Conservation (phyloP, 225 moss, liverwort and hornwort genomes). For the Marchantia polymorpha region DNA sequence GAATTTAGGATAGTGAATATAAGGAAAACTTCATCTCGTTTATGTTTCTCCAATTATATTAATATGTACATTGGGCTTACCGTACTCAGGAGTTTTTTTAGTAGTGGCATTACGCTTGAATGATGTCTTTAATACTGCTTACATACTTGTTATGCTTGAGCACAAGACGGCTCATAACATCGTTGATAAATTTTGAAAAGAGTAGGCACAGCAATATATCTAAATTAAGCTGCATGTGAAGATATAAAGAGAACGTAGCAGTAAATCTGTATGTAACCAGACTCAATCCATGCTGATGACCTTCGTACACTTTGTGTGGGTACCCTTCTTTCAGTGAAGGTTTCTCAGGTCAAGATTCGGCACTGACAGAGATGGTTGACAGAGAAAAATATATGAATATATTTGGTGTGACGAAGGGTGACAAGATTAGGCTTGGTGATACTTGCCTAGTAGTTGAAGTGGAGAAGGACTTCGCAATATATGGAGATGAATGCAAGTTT, state of each 20-base stretch:
- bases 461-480: conserved; percentile 60
- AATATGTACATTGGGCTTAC: too few relatives aligned
- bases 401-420: conserved; percentile 73
- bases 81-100: too few relatives aligned
- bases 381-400: conserved; percentile 62
- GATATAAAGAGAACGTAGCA: neutral
- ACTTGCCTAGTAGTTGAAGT: conserved; percentile 64
- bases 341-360: conserved; percentile 37
- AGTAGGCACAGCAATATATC: neutral
- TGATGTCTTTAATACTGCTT: too few relatives aligned
- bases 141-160: too few relatives aligned
- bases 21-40: too few relatives aligned
- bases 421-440: conserved; percentile 80
- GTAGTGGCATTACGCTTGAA: too few relatives aligned
- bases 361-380: conserved; percentile 37
- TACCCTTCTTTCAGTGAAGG: conserved; percentile 42
- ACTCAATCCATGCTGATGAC: neutral
- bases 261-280: neutral
- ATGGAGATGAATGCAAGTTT: conserved; percentile 93
- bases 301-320: neutral
- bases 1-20: too few relatives aligned
- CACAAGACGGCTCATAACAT: too few relatives aligned
- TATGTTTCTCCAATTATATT: too few relatives aligned
- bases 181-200: too few relatives aligned
- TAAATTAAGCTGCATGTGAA: neutral